Evolutionary conservation across 768 basidiomycete species (phyloP).

Genomic region (Cytidiella melzeri): DNA sequence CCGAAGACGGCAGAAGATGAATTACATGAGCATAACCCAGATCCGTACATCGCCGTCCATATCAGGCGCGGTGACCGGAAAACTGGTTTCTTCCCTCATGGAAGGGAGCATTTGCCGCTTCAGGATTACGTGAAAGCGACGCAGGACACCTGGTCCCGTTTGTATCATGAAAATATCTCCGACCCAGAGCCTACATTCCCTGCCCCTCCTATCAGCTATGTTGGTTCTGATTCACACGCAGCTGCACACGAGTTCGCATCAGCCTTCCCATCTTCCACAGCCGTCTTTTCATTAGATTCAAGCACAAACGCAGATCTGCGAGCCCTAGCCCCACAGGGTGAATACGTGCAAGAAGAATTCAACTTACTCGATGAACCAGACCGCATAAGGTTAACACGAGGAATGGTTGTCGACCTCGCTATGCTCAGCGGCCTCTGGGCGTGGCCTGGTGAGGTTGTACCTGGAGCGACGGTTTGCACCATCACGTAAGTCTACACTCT

Average conservation of each 20-base stretch:
- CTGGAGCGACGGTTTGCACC: slow-evolving; percentile 51
- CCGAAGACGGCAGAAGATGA: slow-evolving; percentile 4
- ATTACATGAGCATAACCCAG: slow-evolving; percentile 10
- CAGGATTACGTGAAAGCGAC: slow-evolving; percentile 42
- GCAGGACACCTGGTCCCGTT: slow-evolving; percentile 33
- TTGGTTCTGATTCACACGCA: slow-evolving; percentile 55
- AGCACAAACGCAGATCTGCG: slow-evolving; percentile 38
- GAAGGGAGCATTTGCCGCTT: slow-evolving; percentile 41
- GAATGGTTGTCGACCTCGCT: slow-evolving; percentile 66
- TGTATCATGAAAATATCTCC: slow-evolving; percentile 23
- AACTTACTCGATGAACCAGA: slow-evolving; percentile 31
- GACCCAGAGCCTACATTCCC: slow-evolving; percentile 20
- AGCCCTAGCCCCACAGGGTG: slow-evolving; percentile 41
- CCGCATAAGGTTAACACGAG: slow-evolving; percentile 47
- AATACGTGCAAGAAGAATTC: slow-evolving; percentile 53
- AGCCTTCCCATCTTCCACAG: slow-evolving; percentile 29
- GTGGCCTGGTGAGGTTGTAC: slow-evolving; percentile 34
- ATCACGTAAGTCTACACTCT: slow-evolving; percentile 51
- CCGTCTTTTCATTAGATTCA: slow-evolving; percentile 40
- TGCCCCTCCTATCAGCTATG: slow-evolving; percentile 37
- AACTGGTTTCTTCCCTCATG: slow-evolving; percentile 39
- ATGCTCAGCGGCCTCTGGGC: slow-evolving; percentile 60
- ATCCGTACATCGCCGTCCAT: slow-evolving; percentile 50
- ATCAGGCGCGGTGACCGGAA: slow-evolving; percentile 57
- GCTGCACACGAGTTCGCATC: slow-evolving; percentile 37